Conservation (phyloP, 352 stramenopile genomes). For the Lagenidium sp. region DNA sequence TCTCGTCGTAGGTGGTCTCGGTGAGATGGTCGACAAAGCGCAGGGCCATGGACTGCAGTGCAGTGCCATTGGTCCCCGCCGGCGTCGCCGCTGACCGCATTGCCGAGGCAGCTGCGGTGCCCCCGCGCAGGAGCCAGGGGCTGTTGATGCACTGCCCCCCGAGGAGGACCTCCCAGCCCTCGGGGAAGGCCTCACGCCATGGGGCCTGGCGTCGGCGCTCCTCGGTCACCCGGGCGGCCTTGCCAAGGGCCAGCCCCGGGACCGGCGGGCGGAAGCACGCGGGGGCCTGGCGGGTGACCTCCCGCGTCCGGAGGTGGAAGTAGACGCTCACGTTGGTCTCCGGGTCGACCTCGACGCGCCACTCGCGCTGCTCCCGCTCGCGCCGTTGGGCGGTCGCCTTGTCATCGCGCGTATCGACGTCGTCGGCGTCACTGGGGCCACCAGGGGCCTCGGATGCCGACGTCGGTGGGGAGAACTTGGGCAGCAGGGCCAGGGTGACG, state of each 20-base stretch:
- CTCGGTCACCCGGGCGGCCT: not conserved
- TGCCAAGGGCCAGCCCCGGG: slow-evolving; percentile 25
- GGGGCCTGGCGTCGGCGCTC: slow-evolving; percentile 7
- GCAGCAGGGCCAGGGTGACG: slow-evolving; percentile 48
- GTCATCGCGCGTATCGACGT: not conserved
- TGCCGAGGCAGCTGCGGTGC: not conserved
- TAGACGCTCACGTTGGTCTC: slow-evolving; percentile 34
- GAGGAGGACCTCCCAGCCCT: slow-evolving; percentile 12
- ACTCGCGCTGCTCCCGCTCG: slow-evolving; percentile 32
- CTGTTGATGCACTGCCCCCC: slow-evolving; percentile 10
- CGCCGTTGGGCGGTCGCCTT: slow-evolving; percentile 8
- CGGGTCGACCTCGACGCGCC: slow-evolving; percentile 50
- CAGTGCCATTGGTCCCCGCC: not conserved
- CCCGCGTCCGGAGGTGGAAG: slow-evolving; percentile 35
- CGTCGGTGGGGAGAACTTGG: slow-evolving; percentile 10
- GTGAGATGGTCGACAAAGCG: slow-evolving; percentile 43
- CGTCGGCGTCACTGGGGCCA: slow-evolving; percentile 1
- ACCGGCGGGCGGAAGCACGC: slow-evolving; percentile 42
- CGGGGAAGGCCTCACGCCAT: slow-evolving; percentile 8
- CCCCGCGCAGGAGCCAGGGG: too few relatives aligned
- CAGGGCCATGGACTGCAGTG: slow-evolving; percentile 25
- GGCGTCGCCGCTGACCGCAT: not conserved
- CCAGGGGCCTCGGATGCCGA: too few relatives aligned
- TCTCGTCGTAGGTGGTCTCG: slow-evolving; percentile 14
- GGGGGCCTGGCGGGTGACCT: slow-evolving; percentile 40